Percentiles rank a stretch among this genome's conserved stretches.
These are phyloP conservation scores for Tetracladium maxilliforme DNA, from an alignment of 2,329 filamentous ascomycete species.

Conservation along the genomic window DNA sequence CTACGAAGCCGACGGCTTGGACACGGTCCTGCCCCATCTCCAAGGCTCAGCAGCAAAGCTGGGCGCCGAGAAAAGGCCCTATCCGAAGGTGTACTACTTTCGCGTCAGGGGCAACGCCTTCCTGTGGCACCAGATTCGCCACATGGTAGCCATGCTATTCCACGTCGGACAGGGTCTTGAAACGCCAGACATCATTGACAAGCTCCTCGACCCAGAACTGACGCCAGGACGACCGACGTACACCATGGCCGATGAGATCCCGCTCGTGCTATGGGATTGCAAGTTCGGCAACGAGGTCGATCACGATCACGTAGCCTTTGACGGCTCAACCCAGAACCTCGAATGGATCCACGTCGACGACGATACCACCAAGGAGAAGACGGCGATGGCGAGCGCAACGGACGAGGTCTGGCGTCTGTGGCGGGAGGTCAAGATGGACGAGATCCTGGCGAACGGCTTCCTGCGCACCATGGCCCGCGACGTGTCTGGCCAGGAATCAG, in stretches of 20 bases:
- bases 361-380: slow-evolving; percentile 42
- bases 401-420: slow-evolving; percentile 72
- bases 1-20: slow-evolving; percentile 51
- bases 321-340: slow-evolving; percentile 43
- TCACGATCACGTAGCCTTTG: slow-evolving; percentile 17
- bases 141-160: slow-evolving; percentile 89
- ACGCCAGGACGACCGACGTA: slow-evolving; percentile 73
- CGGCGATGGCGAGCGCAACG: slow-evolving; percentile 50
- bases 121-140: slow-evolving; percentile 94
- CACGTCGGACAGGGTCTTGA: slow-evolving; percentile 82
- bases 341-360: slow-evolving; percentile 72
- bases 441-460: slow-evolving; percentile 66
- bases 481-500: no score
- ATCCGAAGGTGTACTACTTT: slow-evolving; percentile 68
- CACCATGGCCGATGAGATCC: slow-evolving; percentile 78
- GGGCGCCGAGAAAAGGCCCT: slow-evolving; percentile 11
- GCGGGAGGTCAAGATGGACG: slow-evolving; percentile 78
- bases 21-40: slow-evolving; percentile 31
- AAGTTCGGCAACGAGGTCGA: slow-evolving; percentile 52
- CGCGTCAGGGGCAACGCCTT: slow-evolving; percentile 84
- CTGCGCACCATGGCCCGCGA: no score
- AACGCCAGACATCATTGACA: slow-evolving; percentile 52
- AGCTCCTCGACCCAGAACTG: slow-evolving; percentile 57
- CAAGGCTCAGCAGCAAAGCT: no score
- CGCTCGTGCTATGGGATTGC: slow-evolving; percentile 92